Evolutionary conservation across 352 stramenopile species (phyloP).

Genomic region (Elongisporangium senticosum): DNA sequence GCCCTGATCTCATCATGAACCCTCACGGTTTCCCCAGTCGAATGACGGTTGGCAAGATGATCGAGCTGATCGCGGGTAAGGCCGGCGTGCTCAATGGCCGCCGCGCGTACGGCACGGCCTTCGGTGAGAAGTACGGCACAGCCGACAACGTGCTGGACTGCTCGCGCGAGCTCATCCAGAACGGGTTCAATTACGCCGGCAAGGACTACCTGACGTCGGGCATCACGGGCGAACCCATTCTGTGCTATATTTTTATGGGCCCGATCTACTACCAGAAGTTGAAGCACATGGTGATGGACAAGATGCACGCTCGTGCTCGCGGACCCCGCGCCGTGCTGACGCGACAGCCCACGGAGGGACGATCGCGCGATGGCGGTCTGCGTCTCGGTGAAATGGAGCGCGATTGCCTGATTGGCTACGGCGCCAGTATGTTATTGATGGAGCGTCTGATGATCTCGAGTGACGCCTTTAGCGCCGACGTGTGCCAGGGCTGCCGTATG

Average conservation of each 20-base stretch:
- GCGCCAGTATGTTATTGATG: constrained; percentile 98
- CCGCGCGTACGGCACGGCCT: constrained; percentile 98
- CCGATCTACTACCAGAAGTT: constrained; percentile 99
- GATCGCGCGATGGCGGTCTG: constrained; percentile 96
- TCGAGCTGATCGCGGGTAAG: constrained; percentile 99
- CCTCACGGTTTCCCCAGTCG: constrained; percentile 99
- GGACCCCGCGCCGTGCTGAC: constrained; percentile 95
- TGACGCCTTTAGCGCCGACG: constrained; percentile 98
- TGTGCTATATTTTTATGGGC: constrained; percentile 99
- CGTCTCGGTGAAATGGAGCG: constrained; percentile 99
- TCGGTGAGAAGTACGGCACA: constrained; percentile 97
- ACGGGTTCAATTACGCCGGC: constrained; percentile 98
- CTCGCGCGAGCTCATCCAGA: constrained; percentile 91
- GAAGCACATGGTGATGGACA: constrained; percentile 99
- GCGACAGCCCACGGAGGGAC: constrained; percentile 98
- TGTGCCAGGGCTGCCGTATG: constrained; percentile 97
- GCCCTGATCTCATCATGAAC: constrained; percentile 99
- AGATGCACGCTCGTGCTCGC: constrained; percentile 98
- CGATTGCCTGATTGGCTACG: constrained; percentile 99
- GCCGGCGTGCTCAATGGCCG: constrained; percentile 94
- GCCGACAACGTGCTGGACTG: constrained; percentile 91
- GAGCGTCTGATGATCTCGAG: constrained; percentile 99
- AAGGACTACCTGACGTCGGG: constrained; percentile 96
- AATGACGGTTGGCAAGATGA: constrained; percentile 99
- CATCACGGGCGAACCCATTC: constrained; percentile 95